Evolutionary conservation across 2,329 filamentous ascomycete species (phyloP).

Genomic region (Dichotomopilus funicola): DNA sequence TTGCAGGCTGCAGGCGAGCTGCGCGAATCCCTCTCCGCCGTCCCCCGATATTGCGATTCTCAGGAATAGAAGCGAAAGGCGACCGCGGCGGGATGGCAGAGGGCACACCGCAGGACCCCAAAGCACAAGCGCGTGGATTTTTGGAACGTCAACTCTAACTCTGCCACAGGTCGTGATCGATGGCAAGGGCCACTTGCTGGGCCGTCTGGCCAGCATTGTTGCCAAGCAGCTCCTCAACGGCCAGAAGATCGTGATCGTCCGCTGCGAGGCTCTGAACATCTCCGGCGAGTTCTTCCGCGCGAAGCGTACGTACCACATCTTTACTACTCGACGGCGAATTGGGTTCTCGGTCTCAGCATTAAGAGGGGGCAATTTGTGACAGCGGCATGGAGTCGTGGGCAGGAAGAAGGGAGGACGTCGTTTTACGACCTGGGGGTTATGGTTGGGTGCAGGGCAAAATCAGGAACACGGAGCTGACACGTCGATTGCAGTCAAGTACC

Average conservation of each 20-base stretch:
- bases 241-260: slow-evolving; percentile 98
- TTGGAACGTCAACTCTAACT: not conserved
- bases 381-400: not conserved
- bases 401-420: no score
- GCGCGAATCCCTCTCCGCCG: not conserved
- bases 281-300: slow-evolving; percentile 99
- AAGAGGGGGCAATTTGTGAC: not conserved
- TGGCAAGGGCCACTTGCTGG: slow-evolving; percentile 99
- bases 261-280: slow-evolving; percentile 99
- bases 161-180: slow-evolving; percentile 83
- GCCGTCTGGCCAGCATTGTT: slow-evolving; percentile 95
- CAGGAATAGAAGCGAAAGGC: slow-evolving; percentile 1
- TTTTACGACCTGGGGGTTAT: not conserved
- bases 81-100: not conserved
- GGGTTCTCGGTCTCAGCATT: not conserved
- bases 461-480: slow-evolving; percentile 39
- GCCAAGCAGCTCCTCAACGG: slow-evolving; percentile 98
- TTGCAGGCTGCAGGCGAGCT: slow-evolving; percentile 5
- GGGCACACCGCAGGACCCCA: no score
- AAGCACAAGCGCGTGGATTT: no score
- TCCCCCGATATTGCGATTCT: slow-evolving; percentile 9
- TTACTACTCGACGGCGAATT: slow-evolving; percentile 2
- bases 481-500: slow-evolving; percentile 87
- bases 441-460: not conserved
- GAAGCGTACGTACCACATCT: slow-evolving; percentile 76